Evolutionary conservation across 768 basidiomycete genomes (phyloP), one percentile per base, ranked within the genome.

Genomic region (Porphyrellus cyaneotinctus): DNA sequence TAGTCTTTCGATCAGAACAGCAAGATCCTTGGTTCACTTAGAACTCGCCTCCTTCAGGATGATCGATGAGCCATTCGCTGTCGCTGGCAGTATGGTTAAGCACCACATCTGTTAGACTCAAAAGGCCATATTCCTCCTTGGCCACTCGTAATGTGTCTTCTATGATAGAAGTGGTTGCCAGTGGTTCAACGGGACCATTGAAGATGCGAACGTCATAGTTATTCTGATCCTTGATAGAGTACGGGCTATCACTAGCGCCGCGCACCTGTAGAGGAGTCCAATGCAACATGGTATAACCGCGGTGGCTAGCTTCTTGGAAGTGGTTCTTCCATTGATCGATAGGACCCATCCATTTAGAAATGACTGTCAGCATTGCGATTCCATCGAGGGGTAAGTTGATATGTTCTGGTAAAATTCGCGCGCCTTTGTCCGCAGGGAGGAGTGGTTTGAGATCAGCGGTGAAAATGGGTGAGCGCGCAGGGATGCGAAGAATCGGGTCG

Each of bases 341-440:
- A 1, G 87, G 79, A 2, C 95, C 95, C 91, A 97, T 97, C 97
- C 97, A 99, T 69, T 99, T 99, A 2, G 94, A 95, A 41, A 99
- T 85, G 35, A 95, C 78, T 6, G 91, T 94, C 50, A 98, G 75
- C 63, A 98, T 86, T 31, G 88, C 82, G 9, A 99, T 78, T 15
- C 90, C 93, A 66, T 97, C 88, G 38, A 97, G 78, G 2, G 93
- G 88, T 17, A 98, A 74, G 59, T 88, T 78, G 57, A 88, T 75
- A 43, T 73, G 68, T 45, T 82, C 73, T 9, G 78, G 67, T 42
- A 74, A 63, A 52, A 90, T 65, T 2, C 66, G 67, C 7, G 76
- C 78, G 8, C 85, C 88, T 15, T 78, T 77, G 18, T 78, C 69
- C 10, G 70, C 64, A 18, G 81, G 74, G 8, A 81, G 71, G 8